A percentile compares a stretch with the other conserved stretches of the same genome.
phyloP scores from a whole-genome alignment of 306 rosid species.

The Heteromeles arbutifolia region DNA sequence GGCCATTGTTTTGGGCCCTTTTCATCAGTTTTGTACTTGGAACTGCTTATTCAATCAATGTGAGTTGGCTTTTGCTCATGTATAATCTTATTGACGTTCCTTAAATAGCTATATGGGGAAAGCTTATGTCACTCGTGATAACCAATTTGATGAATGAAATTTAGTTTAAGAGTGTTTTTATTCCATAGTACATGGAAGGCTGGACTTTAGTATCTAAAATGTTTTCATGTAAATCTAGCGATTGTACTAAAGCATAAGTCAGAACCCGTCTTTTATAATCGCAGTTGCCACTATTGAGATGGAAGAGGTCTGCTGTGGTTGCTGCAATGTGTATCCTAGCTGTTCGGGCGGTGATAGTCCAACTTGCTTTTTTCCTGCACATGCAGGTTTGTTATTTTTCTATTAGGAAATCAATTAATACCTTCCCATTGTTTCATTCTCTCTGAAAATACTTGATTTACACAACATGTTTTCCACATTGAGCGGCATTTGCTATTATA shows the following conservation, averaged over 20 bases:
- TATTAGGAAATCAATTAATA: background rate
- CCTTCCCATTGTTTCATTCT: background rate
- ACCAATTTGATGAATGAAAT: background rate
- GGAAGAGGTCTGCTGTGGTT: slow-evolving; percentile 89
- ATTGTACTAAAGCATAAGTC: background rate
- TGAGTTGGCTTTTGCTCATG: slow-evolving; percentile 33
- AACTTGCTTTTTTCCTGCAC: slow-evolving; percentile 95
- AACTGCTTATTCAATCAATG: slow-evolving; percentile 92
- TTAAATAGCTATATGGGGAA: background rate
- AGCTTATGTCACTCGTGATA: background rate
- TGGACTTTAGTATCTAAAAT: background rate
- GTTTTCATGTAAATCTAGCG: background rate
- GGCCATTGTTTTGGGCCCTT: slow-evolving; percentile 98
- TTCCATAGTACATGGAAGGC: background rate
- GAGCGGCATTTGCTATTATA: background rate
- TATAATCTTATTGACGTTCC: background rate
- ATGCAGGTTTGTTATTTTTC: slow-evolving; percentile 53
- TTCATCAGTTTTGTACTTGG: slow-evolving; percentile 82
- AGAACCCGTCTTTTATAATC: background rate
- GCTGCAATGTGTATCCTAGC: slow-evolving; percentile 96
- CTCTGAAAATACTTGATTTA: background rate
- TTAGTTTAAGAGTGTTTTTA: background rate
- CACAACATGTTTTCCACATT: background rate
- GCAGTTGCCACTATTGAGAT: slow-evolving; percentile 82
- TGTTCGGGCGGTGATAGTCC: slow-evolving; percentile 94